Base-by-base conservation (phyloP, 805 yeast genomes). In the Metschnikowia baotianmanensis region DNA sequence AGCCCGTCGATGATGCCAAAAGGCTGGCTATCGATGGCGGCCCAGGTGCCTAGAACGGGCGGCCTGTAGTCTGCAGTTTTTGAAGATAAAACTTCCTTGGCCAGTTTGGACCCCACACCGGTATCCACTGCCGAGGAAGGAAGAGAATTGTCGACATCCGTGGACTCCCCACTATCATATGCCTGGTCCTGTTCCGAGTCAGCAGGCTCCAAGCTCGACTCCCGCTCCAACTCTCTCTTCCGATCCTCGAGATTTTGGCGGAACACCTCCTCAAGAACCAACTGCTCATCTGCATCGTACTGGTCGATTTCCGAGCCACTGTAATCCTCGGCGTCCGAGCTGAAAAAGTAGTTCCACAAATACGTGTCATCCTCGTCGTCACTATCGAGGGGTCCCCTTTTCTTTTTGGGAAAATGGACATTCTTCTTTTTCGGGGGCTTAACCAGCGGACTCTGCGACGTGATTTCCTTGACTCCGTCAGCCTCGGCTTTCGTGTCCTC, bases 1-100 rank as follows among this genome's bases (percentile, higher is more conserved):
- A 87, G 74, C 5, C 99, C 99, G 60, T 91, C 98, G 56, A 91
- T 91, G 43, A 91, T 88, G 17, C 96, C 95, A 61, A 86, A 88
- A 1, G 96, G 96, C 53, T 87, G 82, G 37, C 78, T 78, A 32
- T 71, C 77, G 37, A 83, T 78, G 5, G 95, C 83, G 25, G 84
- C 81, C 95, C 97, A 91, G 2, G 96, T 83, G 0, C 97, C 98
- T 43, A 91, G 69, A 20, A 86, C 77, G 2, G 99, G 99, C 4
- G 98, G 97, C 39, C 95, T 69, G 47, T 88, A 80, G 38, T 90
- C 88, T 18, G 86, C 84, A 5, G 84, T 81, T 36, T 89, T 83
- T 1, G 95, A 83, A 5, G 95, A 83, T n/a, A 91, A 76, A 5
- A 91, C 87, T 61, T 91, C 98, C 48, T 91, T 89, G n/a, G 82